These are phyloP conservation scores for Pachyrhizus erosus DNA, from an alignment of 306 rosid species.

Conservation along the genomic window DNA sequence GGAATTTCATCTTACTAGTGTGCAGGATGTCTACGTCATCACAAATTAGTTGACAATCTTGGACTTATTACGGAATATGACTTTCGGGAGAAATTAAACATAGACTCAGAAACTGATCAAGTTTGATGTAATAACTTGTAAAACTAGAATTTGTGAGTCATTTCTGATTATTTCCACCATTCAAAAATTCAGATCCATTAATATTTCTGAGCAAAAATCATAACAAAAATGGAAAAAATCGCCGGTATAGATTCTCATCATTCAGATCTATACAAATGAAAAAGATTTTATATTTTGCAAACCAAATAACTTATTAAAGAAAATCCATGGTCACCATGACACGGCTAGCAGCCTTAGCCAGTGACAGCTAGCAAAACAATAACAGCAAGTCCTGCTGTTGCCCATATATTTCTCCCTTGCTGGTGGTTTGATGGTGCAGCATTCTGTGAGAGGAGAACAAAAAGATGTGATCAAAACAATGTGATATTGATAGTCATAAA, in stretches of 20 bases:
- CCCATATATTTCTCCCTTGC: constrained; percentile 57
- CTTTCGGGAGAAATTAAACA: constrained; percentile 59
- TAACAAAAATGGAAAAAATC: constrained; percentile 22
- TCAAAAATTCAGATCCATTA: constrained; percentile 46
- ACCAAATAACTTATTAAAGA: constrained; percentile 31
- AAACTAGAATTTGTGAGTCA: constrained; percentile 12
- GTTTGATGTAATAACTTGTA: constrained; percentile 43
- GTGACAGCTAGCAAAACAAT: constrained; percentile 58
- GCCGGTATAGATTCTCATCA: constrained; percentile 35
- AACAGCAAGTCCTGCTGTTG: constrained; percentile 55
- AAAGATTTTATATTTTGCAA: constrained; percentile 41
- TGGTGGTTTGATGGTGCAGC: constrained; percentile 60
- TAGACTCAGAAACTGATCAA: constrained; percentile 55
- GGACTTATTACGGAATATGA: constrained; percentile 84
- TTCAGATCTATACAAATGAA: constrained; percentile 48
- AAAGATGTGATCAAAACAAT: constrained; percentile 25
- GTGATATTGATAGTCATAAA: not conserved
- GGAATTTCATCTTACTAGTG: constrained; percentile 57
- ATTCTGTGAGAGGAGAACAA: constrained; percentile 53
- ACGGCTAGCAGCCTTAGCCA: constrained; percentile 51
- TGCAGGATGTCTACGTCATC: constrained; percentile 86
- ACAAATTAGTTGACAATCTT: constrained; percentile 85
- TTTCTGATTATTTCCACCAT: constrained; percentile 40
- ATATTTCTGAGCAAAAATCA: constrained; percentile 39
- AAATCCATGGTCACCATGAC: constrained; percentile 43